Base-by-base conservation (phyloP, 768 basidiomycete species). In the Hygrophoropsis aurantiaca region DNA sequence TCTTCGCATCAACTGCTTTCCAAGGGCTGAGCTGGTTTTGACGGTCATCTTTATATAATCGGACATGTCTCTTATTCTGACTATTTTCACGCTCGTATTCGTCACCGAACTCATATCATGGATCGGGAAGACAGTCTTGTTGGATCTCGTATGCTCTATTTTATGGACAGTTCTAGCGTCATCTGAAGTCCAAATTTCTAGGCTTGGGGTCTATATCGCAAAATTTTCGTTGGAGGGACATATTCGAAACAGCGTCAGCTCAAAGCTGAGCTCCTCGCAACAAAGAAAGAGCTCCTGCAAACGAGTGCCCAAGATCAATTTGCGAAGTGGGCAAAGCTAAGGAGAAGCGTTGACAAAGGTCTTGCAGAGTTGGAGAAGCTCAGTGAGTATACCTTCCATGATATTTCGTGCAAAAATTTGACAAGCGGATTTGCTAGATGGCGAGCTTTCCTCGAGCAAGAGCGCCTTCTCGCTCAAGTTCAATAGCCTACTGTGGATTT, bases 281-380 rank as follows among this genome's bases (percentile, higher is more conserved):
- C 82, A 30, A 94, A 94, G 69, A 77, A 87, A 20, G 92, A 97
- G 62, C 81, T 98, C 3, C 66, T 87, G 52, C 83, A 84, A 62
- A 98, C 94, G 26, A 93, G 90, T 58, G 89, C 93, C 15, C 97
- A 98, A 63, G 94, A 97, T 61, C 90, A 98, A 60, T 99, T 99
- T 64, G 91, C 94, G 16, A 97, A 93, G 70, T 98, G 97, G 95
- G 95, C 95, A 39, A 94, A 93, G 71, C 70, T 98, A 61, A 73
- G 89, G 57, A 71, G 97, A 55, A 90, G 80, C 56, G 82, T 97
- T 37, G 95, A 98, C 72, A 97, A 95, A 68, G 90, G 87, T 16
- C 67, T 97, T 15, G 80, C 83, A 33, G 94, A 99, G 46, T 75
- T 98, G 3, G 94, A 98, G 72, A 87, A 85, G 66, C 76, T 93